These are phyloP conservation scores for Moniliella sp. DNA, from an alignment of 1,284 basidiomycete species.

Conservation along the genomic window DNA sequence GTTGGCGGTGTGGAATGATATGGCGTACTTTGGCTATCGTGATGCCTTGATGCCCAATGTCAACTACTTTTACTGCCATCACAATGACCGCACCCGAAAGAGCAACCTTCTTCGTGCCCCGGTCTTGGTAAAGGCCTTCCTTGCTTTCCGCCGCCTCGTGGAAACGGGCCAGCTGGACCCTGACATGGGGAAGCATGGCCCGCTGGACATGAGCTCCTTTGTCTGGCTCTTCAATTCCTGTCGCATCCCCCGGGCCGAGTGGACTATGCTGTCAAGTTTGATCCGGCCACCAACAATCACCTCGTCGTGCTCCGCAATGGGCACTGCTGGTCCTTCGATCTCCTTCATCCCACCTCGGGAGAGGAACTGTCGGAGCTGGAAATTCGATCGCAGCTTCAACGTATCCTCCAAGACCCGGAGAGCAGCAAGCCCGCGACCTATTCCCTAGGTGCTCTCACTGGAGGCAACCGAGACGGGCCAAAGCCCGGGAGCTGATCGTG, in stretches of 20 bases:
- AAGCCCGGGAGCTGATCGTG: slow-evolving; percentile 41
- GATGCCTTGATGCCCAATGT: slow-evolving; percentile 81
- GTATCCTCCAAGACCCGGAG: slow-evolving; percentile 52
- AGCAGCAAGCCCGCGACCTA: slow-evolving; percentile 41
- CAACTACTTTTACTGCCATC: slow-evolving; percentile 82
- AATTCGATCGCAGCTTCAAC: too few relatives aligned
- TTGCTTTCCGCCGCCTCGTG: slow-evolving; percentile 25
- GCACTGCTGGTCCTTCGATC: slow-evolving; percentile 57
- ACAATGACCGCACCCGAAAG: slow-evolving; percentile 38
- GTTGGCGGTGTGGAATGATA: slow-evolving; percentile 87
- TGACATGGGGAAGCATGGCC: slow-evolving; percentile 58
- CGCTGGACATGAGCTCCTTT: slow-evolving; percentile 86
- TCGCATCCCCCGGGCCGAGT: slow-evolving; percentile 65
- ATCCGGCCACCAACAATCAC: slow-evolving; percentile 56
- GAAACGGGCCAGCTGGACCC: slow-evolving; percentile 53
- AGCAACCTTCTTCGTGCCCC: slow-evolving; percentile 20
- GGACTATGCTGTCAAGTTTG: slow-evolving; percentile 66
- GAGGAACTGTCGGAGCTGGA: too few relatives aligned
- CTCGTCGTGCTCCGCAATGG: slow-evolving; percentile 77
- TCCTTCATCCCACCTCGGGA: slow-evolving; percentile 38
- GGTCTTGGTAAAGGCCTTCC: slow-evolving; percentile 25
- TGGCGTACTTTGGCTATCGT: slow-evolving; percentile 43
- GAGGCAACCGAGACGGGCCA: slow-evolving; percentile 85
- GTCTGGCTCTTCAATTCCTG: slow-evolving; percentile 88
- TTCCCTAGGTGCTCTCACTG: slow-evolving; percentile 58